These are phyloP conservation scores for Eutypella sp. DNA, from an alignment of 2,329 filamentous ascomycete genomes.

Conservation along the genomic window DNA sequence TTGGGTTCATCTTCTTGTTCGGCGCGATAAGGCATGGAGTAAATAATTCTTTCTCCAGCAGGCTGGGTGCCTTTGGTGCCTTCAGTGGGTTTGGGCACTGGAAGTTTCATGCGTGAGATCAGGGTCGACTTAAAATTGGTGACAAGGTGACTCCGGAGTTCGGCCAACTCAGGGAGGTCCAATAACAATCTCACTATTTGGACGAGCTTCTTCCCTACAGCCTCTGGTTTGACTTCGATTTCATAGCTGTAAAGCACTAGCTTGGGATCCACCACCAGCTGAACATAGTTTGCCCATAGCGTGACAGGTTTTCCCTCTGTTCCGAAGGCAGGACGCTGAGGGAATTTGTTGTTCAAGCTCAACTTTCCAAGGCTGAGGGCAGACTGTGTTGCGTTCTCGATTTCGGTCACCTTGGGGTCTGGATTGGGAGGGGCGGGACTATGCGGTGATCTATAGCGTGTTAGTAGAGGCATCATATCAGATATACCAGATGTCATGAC, in stretches of 20 bases:
- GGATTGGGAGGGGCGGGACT: not conserved
- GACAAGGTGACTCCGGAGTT: constrained; percentile 16
- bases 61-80: not conserved
- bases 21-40: constrained; percentile 19
- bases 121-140: constrained; percentile 31
- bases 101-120: constrained; percentile 21
- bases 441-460: not conserved
- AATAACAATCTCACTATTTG: constrained; percentile 20
- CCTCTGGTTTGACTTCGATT: constrained; percentile 10
- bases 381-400: not conserved
- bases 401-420: not conserved
- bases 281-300: constrained; percentile 23
- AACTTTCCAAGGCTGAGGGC: not conserved
- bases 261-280: constrained; percentile 8
- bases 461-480: not conserved
- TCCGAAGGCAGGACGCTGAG: constrained; percentile 18
- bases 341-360: not conserved
- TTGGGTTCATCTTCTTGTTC: constrained; percentile 26
- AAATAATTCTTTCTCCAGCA: no score
- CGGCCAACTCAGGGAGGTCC: constrained; percentile 12
- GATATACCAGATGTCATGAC: not conserved
- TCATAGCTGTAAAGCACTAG: constrained; percentile 17
- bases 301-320: constrained; percentile 9
- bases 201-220: constrained; percentile 12
- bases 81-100: constrained; percentile 2